A percentile compares a stretch with the other conserved stretches of the same genome.
phyloP scores from a whole-genome alignment of 1,139 yeast species.

The Pichia sorboxylosa region DNA sequence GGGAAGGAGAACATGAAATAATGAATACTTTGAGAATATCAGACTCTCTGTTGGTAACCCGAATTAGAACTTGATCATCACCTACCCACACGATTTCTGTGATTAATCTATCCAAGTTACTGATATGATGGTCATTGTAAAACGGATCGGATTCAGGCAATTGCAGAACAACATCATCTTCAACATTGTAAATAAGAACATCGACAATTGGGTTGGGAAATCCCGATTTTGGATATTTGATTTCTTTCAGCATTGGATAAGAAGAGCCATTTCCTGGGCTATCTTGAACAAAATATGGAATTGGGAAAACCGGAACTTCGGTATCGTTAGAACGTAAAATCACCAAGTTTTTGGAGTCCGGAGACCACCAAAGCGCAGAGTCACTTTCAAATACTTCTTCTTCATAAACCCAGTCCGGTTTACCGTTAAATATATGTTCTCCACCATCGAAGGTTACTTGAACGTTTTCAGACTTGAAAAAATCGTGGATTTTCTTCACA shows the following conservation, averaged over 20 bases:
- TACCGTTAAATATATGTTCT: constrained; percentile 39
- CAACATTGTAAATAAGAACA: constrained; percentile 26
- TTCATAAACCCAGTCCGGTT: constrained; percentile 55
- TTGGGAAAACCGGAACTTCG: constrained; percentile 38
- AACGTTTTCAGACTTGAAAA: constrained; percentile 14
- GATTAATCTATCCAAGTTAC: constrained; percentile 23
- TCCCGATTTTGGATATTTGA: constrained; percentile 50
- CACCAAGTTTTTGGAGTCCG: constrained; percentile 35
- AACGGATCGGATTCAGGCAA: constrained; percentile 24
- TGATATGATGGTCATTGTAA: constrained; percentile 26
- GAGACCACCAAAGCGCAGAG: constrained; percentile 50
- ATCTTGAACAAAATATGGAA: constrained; percentile 43
- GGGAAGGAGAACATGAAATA: constrained; percentile 23
- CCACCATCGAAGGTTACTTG: constrained; percentile 41
- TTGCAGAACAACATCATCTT: constrained; percentile 24
- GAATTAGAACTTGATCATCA: constrained; percentile 28
- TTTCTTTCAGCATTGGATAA: constrained; percentile 29
- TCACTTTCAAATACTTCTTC: constrained; percentile 45
- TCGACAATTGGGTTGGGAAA: constrained; percentile 35
- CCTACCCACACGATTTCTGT: constrained; percentile 36
- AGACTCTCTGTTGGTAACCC: constrained; percentile 37
- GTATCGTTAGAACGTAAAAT: constrained; percentile 43
- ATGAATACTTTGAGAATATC: constrained; percentile 32
- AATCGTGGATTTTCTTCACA: constrained; percentile 24
- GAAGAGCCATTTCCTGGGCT: constrained; percentile 25